phyloP scores from a whole-genome alignment of 2,329 filamentous ascomycete species.

The Coniochaeta prunicola region DNA sequence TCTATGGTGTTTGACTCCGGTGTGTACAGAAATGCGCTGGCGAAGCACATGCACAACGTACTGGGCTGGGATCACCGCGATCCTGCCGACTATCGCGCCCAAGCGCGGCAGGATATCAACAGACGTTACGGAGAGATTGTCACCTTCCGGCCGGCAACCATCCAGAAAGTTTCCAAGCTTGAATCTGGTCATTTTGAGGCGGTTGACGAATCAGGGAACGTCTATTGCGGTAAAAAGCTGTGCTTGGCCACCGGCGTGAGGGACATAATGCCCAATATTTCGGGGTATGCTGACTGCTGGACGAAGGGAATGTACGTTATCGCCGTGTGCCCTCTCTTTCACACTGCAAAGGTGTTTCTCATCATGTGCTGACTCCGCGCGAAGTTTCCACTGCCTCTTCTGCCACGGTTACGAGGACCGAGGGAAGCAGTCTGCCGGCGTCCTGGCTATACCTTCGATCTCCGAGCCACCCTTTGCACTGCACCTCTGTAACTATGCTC shows the following conservation, averaged over 20 bases:
- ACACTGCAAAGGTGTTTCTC: background rate
- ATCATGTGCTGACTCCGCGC: background rate
- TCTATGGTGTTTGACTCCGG: slow-evolving; percentile 42
- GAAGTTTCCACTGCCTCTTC: slow-evolving; percentile 50
- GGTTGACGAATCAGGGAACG: slow-evolving; percentile 30
- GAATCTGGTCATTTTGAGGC: slow-evolving; percentile 21
- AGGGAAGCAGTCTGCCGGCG: slow-evolving; percentile 33
- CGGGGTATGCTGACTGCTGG: slow-evolving; percentile 50
- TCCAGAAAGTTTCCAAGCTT: slow-evolving; percentile 13
- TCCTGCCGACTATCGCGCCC: slow-evolving; percentile 26
- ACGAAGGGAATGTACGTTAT: slow-evolving; percentile 37
- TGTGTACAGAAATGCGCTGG: slow-evolving; percentile 40
- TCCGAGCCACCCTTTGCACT: slow-evolving; percentile 22
- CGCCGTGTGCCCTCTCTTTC: background rate
- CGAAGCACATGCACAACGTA: slow-evolving; percentile 41
- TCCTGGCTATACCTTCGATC: slow-evolving; percentile 34
- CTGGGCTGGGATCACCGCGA: slow-evolving; percentile 29
- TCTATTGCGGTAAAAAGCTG: slow-evolving; percentile 43
- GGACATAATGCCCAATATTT: slow-evolving; percentile 43
- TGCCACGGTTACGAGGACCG: slow-evolving; percentile 54
- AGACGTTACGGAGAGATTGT: slow-evolving; percentile 25
- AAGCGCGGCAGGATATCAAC: slow-evolving; percentile 23
- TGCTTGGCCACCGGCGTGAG: slow-evolving; percentile 46
- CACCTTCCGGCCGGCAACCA: slow-evolving; percentile 20
- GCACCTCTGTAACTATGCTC: slow-evolving; percentile 35